phyloP scores from a whole-genome alignment of 495 filamentous ascomycete genomes.

The Neurospora intermedia region DNA sequence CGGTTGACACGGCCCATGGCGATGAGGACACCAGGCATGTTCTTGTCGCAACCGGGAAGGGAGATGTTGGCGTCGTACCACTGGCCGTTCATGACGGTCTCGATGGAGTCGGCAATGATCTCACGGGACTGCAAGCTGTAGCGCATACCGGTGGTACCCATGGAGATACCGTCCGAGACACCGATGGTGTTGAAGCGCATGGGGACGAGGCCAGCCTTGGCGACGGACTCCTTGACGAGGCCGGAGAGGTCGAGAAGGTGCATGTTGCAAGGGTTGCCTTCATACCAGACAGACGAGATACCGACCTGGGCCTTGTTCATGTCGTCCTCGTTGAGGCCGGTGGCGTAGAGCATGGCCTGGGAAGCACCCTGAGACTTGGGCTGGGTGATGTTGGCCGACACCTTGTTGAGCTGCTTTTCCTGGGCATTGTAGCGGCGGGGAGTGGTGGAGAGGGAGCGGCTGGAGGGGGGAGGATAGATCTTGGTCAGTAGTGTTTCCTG shows the following conservation, averaged over 20 bases:
- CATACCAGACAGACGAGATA: slow-evolving; percentile 83
- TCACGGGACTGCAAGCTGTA: slow-evolving; percentile 91
- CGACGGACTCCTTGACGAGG: slow-evolving; percentile 74
- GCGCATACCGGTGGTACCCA: slow-evolving; percentile 83
- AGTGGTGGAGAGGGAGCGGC: slow-evolving; percentile 31
- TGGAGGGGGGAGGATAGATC: slow-evolving; percentile 5
- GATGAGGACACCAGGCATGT: slow-evolving; percentile 98
- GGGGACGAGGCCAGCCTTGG: slow-evolving; percentile 65
- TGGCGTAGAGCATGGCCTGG: slow-evolving; percentile 97
- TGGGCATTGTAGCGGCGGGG: slow-evolving; percentile 29
- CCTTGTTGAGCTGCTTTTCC: slow-evolving; percentile 58
- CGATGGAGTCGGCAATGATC: slow-evolving; percentile 93
- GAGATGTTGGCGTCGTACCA: slow-evolving; percentile 99
- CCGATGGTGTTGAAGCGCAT: slow-evolving; percentile 98
- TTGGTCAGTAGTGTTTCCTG: neutral
- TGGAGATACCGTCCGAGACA: slow-evolving; percentile 77
- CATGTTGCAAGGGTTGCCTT: slow-evolving; percentile 99
- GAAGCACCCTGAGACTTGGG: slow-evolving; percentile 96
- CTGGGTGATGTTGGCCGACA: slow-evolving; percentile 78
- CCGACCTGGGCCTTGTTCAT: slow-evolving; percentile 94
- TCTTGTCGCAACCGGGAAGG: slow-evolving; percentile 99
- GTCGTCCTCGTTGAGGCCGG: slow-evolving; percentile 70
- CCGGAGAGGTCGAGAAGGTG: slow-evolving; percentile 82
- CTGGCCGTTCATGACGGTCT: slow-evolving; percentile 97
- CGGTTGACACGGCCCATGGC: slow-evolving; percentile 94